phyloP scores from a whole-genome alignment of 192 early-diverging fungal species.

The Coemansia sp. region DNA sequence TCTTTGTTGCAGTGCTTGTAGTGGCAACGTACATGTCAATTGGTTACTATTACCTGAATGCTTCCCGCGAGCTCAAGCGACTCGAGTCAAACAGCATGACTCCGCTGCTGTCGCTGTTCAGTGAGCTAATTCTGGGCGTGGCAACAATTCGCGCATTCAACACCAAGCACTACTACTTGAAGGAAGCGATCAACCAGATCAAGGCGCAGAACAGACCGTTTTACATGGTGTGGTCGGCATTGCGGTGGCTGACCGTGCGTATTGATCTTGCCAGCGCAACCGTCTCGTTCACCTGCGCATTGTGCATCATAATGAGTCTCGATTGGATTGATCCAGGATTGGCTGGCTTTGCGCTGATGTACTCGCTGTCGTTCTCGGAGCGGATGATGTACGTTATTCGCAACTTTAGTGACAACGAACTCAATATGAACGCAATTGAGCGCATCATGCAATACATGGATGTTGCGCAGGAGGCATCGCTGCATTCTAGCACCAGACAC shows the following conservation, averaged over 20 bases:
- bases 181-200: conserved; percentile 59
- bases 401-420: conserved; percentile 74
- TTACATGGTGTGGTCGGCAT: conserved; percentile 81
- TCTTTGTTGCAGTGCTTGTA: conserved; percentile 65
- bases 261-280: conserved; percentile 74
- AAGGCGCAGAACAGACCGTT: conserved; percentile 82
- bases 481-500: conserved; percentile 54
- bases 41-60: conserved; percentile 67
- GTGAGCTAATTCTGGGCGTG: conserved; percentile 75
- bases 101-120: conserved; percentile 79
- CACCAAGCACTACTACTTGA: conserved; percentile 65
- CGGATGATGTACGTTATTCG: conserved; percentile 80
- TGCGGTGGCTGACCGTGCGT: conserved; percentile 83
- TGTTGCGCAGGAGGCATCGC: conserved; percentile 76
- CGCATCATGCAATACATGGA: conserved; percentile 78
- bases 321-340: conserved; percentile 74
- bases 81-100: conserved; percentile 76
- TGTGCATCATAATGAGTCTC: conserved; percentile 59
- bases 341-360: conserved; percentile 81
- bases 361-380: conserved; percentile 80
- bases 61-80: conserved; percentile 87
- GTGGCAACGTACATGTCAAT: conserved; percentile 61
- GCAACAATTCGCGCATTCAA: conserved; percentile 85
- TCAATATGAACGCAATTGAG: conserved; percentile 85
- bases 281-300: conserved; percentile 70